These are phyloP conservation scores for Populus euphratica DNA, from an alignment of 345 rosid genomes.

Conservation along the genomic window DNA sequence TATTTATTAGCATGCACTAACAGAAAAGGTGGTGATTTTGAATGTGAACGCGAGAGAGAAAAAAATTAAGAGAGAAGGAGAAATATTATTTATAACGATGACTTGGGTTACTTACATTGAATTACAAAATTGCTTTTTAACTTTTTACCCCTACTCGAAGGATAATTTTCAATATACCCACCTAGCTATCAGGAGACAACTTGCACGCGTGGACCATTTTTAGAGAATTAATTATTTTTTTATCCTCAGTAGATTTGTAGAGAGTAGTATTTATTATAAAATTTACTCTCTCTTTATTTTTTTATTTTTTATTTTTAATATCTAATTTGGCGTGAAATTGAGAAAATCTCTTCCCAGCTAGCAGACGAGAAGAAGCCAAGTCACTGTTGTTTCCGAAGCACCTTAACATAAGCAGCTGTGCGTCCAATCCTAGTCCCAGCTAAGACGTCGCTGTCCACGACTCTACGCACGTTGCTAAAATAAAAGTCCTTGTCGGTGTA, in stretches of 20 bases:
- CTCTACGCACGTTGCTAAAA: conserved; percentile 15
- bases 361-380: neutral
- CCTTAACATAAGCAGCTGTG: neutral
- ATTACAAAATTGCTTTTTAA: no score
- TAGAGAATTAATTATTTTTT: neutral
- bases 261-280: no score
- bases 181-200: neutral
- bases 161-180: neutral
- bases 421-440: conserved; percentile 1
- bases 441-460: neutral
- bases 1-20: no score
- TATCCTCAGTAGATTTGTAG: neutral
- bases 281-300: no score
- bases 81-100: no score
- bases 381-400: neutral
- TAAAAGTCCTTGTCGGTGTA: conserved; percentile 3
- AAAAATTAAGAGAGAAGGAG: no score
- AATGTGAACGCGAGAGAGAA: no score
- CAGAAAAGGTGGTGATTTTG: no score
- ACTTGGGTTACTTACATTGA: no score
- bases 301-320: neutral
- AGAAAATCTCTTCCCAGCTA: neutral
- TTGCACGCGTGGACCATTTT: neutral
- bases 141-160: no score
- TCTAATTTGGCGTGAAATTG: neutral